Evolutionary conservation across 2,329 filamentous ascomycete species (phyloP), one percentile per base, ranked within the genome.

Genomic region (Macrophomina pseudophaseolina): DNA sequence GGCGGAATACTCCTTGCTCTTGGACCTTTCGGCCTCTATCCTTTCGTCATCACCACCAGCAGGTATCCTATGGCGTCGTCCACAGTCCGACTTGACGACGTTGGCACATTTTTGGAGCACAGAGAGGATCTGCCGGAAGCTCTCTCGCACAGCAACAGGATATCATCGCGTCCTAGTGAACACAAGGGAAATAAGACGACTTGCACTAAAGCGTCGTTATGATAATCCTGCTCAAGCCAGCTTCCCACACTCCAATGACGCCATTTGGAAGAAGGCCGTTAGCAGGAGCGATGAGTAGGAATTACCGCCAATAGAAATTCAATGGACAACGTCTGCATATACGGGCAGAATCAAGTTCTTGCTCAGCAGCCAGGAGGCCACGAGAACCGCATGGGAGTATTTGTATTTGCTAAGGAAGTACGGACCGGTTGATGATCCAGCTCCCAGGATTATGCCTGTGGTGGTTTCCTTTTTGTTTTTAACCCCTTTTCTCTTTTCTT

Each of bases 351-450:
- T 8, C 7, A 4, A 12, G 23, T 23, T 23, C 23, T 12, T 8
- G 18, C 11, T 28, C 46, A 53, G 32, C 28, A 8, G 6, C 35
- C 7, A 38, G 35, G 35, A 8, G 23, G 23, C 23, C 23, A 23
- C 35, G 35, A 8, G 35, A 38, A 38, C 2, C 7, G 35, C 35
- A 38, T 8, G 35, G 35, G 35, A 38, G 11, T 4, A 9, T 14
- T 62, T 62, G 58, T 62, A 62, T 62, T 44, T 62, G 58, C 44
- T 62, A 62, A 51, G 30, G 42, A 58, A 38, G 23, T 23, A 23
- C 32, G 33, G 52, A 35, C 28, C 11, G 33, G 33, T 16, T 16
- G 40, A 32, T 18, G 54, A 48, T n/a, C 23, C 40, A 46, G 30
- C 40, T 60, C 42, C 33, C 32, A 30, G 30, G 58, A 9, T 62